Percentiles rank a stretch among this genome's conserved stretches.
phyloP scores from a whole-genome alignment of 192 early-diverging fungal genomes.

The Gamsiella multidivaricata region DNA sequence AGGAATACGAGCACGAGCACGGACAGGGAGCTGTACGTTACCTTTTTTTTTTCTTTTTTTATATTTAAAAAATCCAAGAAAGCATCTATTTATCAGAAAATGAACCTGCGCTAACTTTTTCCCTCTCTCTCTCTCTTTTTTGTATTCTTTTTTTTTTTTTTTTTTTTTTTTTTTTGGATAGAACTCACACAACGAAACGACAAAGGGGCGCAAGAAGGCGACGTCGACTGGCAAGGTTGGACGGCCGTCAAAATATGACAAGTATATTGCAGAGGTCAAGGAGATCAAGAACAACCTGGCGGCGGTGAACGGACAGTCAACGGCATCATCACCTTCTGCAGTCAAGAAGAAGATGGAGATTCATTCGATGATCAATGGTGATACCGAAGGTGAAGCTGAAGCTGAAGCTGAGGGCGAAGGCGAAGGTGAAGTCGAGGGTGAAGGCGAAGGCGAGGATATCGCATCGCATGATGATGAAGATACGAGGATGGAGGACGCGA shows the following conservation, averaged over 20 bases:
- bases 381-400: constrained; percentile 9
- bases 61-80: no score
- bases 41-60: background rate
- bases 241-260: constrained; percentile 18
- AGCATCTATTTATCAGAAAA: no score
- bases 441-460: constrained; percentile 15
- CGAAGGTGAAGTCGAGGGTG: constrained; percentile 3
- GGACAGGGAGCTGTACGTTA: constrained; percentile 8
- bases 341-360: constrained; percentile 39
- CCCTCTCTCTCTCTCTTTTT: background rate
- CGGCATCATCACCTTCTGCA: no score
- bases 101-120: background rate
- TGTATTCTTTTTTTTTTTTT: background rate
- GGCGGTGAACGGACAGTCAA: constrained; percentile 2
- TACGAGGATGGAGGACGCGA: constrained; percentile 6
- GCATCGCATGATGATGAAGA: constrained; percentile 14
- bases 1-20: constrained; percentile 33
- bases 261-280: background rate
- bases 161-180: constrained; percentile 1
- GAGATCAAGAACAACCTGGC: constrained; percentile 2
- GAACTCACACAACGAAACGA: constrained; percentile 1
- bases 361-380: constrained; percentile 16
- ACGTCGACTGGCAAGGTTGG: constrained; percentile 23
- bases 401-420: constrained; percentile 6
- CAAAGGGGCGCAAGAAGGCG: constrained; percentile 10